phyloP scores from a whole-genome alignment of 2,329 filamentous ascomycete genomes.

The Stagonosporopsis rhizophila region DNA sequence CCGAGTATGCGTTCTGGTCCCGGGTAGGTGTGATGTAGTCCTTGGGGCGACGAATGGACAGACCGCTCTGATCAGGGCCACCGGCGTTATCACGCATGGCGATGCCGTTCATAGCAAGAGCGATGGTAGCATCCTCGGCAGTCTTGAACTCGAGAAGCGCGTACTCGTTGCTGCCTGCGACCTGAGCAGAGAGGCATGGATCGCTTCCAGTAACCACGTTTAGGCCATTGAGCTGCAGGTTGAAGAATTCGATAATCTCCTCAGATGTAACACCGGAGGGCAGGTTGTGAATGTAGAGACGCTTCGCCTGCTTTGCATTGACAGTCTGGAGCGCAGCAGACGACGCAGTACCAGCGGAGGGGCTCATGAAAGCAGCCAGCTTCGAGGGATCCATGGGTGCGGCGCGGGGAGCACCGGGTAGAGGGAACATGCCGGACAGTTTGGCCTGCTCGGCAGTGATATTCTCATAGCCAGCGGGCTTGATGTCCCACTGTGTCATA shows the following conservation, averaged over 20 bases:
- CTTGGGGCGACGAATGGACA: constrained; percentile 86
- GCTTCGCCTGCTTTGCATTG: constrained; percentile 92
- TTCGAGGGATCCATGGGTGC: constrained; percentile 95
- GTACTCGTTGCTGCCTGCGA: constrained; percentile 80
- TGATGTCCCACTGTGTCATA: constrained; percentile 99
- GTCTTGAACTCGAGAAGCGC: constrained; percentile 91
- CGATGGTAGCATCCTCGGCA: constrained; percentile 86
- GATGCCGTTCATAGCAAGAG: constrained; percentile 87
- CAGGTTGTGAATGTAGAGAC: constrained; percentile 86
- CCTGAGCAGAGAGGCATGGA: constrained; percentile 82
- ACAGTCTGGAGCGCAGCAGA: constrained; percentile 87
- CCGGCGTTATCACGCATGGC: constrained; percentile 75
- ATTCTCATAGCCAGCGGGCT: constrained; percentile 96
- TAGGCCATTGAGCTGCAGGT: constrained; percentile 93
- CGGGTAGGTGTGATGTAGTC: constrained; percentile 90
- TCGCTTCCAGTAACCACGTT: constrained; percentile 87
- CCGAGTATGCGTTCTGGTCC: constrained; percentile 71
- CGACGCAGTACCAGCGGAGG: constrained; percentile 74
- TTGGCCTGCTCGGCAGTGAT: constrained; percentile 99
- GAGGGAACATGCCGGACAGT: constrained; percentile 97
- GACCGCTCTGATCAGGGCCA: constrained; percentile 58
- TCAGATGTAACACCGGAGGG: constrained; percentile 78
- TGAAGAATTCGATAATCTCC: constrained; percentile 83
- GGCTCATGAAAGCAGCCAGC: constrained; percentile 94
- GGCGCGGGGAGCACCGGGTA: constrained; percentile 92